A percentile compares a stretch with the other conserved stretches of the same genome.
phyloP scores from a whole-genome alignment of 768 basidiomycete genomes.

The Termitomyces sp. region DNA sequence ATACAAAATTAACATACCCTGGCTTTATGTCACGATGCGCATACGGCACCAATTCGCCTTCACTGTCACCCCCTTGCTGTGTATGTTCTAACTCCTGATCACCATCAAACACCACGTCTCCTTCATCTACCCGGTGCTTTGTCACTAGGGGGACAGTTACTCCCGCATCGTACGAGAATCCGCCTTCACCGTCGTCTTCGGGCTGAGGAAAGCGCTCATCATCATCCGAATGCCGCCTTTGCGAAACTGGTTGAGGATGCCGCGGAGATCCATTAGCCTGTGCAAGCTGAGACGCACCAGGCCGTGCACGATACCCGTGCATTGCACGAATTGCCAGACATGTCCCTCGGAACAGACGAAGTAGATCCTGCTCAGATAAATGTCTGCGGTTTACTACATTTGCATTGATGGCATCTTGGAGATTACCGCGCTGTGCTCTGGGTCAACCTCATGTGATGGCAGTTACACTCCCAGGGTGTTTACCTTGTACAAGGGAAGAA shows the following conservation, averaged over 20 bases:
- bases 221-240: constrained; percentile 41
- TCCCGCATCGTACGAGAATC: constrained; percentile 62
- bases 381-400: constrained; percentile 78
- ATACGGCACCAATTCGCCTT: constrained; percentile 72
- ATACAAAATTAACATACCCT: constrained; percentile 51
- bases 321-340: constrained; percentile 93
- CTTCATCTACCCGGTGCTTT: constrained; percentile 43
- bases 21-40: constrained; percentile 97
- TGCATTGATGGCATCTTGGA: constrained; percentile 91
- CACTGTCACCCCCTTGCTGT: constrained; percentile 30
- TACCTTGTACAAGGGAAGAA: constrained; percentile 90
- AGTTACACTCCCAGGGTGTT: background rate
- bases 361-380: constrained; percentile 85
- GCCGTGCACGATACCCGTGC: constrained; percentile 76
- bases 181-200: constrained; percentile 69
- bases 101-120: constrained; percentile 71
- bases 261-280: constrained; percentile 13
- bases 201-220: constrained; percentile 72
- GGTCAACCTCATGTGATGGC: background rate
- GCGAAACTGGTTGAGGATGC: constrained; percentile 15
- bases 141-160: constrained; percentile 58
- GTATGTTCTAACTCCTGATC: constrained; percentile 61
- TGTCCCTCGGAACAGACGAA: constrained; percentile 88
- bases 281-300: constrained; percentile 25
- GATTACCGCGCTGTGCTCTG: constrained; percentile 67